phyloP scores from a whole-genome alignment of 768 basidiomycete genomes.

The Trametes sanguinea region DNA sequence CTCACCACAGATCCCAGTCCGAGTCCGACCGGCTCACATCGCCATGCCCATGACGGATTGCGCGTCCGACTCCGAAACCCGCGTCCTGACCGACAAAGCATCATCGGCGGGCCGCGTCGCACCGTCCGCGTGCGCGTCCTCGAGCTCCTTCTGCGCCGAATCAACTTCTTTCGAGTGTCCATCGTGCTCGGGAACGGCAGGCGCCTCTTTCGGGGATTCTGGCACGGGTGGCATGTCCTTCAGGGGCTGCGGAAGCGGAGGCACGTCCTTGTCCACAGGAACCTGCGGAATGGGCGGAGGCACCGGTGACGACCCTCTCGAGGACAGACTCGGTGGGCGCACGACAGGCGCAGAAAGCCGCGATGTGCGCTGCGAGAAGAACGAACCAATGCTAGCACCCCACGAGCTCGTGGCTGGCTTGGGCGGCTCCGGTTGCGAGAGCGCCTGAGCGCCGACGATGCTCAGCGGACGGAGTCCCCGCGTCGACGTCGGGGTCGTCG shows the following conservation, averaged over 20 bases:
- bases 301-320: constrained; percentile 22
- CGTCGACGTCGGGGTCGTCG: constrained; percentile 20
- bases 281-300: constrained; percentile 22
- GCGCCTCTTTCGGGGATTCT: constrained; percentile 7
- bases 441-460: constrained; percentile 30
- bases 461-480: constrained; percentile 33
- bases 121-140: constrained; percentile 18
- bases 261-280: constrained; percentile 16
- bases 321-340: constrained; percentile 16
- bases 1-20: not conserved
- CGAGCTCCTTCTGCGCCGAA: constrained; percentile 18
- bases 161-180: not conserved
- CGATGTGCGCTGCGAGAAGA: constrained; percentile 43
- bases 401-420: constrained; percentile 40
- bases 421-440: constrained; percentile 24
- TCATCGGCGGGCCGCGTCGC: constrained; percentile 8
- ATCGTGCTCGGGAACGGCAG: not conserved
- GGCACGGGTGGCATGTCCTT: not conserved
- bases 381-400: constrained; percentile 50
- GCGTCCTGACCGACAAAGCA: constrained; percentile 14
- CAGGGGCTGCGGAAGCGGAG: not conserved
- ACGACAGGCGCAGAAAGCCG: constrained; percentile 35
- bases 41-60: constrained; percentile 17
- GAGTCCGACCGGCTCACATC: constrained; percentile 9
- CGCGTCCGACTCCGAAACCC: constrained; percentile 1